Conservation (phyloP, 768 basidiomycete species). For the Strobilomyces confusus region DNA sequence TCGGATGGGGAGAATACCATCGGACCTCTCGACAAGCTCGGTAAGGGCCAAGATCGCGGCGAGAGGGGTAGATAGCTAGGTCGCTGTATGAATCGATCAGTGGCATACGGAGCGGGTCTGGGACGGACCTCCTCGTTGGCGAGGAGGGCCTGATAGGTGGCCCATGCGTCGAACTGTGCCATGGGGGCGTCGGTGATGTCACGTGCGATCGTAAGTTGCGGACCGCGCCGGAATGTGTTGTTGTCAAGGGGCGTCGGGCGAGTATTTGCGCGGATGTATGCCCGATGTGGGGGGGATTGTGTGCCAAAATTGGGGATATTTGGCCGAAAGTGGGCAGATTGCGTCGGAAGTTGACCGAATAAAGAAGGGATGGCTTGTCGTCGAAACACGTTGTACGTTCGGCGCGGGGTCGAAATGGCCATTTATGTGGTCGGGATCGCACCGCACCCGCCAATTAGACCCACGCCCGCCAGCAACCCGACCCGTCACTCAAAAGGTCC, state of each 20-base stretch:
- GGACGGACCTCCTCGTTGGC: constrained; percentile 59
- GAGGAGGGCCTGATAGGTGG: constrained; percentile 57
- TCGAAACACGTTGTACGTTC: constrained; percentile 77
- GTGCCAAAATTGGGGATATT: constrained; percentile 11
- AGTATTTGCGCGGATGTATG: constrained; percentile 24
- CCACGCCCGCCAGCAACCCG: constrained; percentile 33
- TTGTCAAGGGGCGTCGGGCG: constrained; percentile 21
- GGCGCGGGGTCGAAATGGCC: constrained; percentile 56
- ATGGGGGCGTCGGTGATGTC: constrained; percentile 12
- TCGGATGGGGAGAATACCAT: constrained; percentile 48
- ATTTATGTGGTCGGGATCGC: constrained; percentile 49
- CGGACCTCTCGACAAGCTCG: constrained; percentile 73
- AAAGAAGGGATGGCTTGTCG: constrained; percentile 37
- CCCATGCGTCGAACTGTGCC: constrained; percentile 42
- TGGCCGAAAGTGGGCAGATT: constrained; percentile 21
- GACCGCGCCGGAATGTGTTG: constrained; percentile 3
- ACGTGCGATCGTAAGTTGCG: constrained; percentile 11
- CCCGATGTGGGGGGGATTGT: constrained; percentile 7
- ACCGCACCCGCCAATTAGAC: constrained; percentile 50
- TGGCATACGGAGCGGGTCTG: not conserved
- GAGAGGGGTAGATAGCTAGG: constrained; percentile 72
- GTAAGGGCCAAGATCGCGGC: constrained; percentile 87
- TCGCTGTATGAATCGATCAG: not conserved
- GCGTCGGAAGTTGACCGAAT: constrained; percentile 15
- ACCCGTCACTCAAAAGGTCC: constrained; percentile 2